Base-by-base conservation (phyloP, 2,329 filamentous ascomycete species). In the Chrysoporthe austroafricana region DNA sequence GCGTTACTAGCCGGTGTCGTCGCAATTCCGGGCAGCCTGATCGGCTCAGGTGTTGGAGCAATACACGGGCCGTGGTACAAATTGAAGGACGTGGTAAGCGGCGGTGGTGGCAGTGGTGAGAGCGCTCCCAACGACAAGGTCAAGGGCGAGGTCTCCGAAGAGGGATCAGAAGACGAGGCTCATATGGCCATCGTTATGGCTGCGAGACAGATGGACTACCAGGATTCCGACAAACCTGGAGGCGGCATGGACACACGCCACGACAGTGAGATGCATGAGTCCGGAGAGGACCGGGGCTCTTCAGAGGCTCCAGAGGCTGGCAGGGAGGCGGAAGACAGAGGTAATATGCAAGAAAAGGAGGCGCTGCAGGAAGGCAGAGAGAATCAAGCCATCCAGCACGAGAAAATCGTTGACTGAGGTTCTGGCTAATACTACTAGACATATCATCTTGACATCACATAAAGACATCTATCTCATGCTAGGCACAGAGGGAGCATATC, bases 1-100 rank as follows among this genome's bases (percentile, higher is more conserved):
- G 66, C 65, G 21, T 11, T 69, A 11, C 21, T 69, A 43, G 65
- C 64, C 26, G 68, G 68, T 21, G 65, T 69, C 9, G 68, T 69
- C n/a, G 68, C 68, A 5, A 56, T 69, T 26, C 68, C 68, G 1
- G 68, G 68, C 14, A 50, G 50, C n/a, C 62, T 69, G 36, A 69
- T 69, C 62, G 68, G 68, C 5, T 66, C 68, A 4, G 68, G 68
- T 0, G 68, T 69, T 26, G 68, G 68, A 16, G 68, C 68, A 4
- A 36, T 69, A 13, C 65, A 67, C 36, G 68, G 68, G 4, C 68
- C 68, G 18, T 69, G 64, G 62, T 66, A 63, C 32, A 69, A 57
- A 39, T 42, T 69, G 5, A 43, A 59, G 21, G 68, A 69, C 42
- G 18, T 46, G 39, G 32, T 69, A 16, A 21, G 26, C 18, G 64